Evolutionary conservation across 164 flowering plant species (phyloP).

Genomic region (Aristolochia contorta): DNA sequence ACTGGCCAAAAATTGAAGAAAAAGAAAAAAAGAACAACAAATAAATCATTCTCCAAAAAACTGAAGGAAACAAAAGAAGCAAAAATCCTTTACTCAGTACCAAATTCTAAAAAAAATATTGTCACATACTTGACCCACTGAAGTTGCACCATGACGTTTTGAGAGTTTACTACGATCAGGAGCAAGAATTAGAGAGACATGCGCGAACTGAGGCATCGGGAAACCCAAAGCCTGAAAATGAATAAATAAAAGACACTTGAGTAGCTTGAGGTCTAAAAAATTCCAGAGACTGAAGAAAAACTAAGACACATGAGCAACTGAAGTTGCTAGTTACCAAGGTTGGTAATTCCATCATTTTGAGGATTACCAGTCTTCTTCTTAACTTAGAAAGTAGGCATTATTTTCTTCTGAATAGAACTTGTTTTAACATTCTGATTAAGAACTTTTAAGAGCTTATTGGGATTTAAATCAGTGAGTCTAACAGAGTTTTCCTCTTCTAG

Average conservation of each 20-base stretch:
- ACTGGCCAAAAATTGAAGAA: constrained; percentile 43
- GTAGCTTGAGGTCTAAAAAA: no score
- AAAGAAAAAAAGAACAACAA: background rate
- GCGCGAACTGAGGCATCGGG: constrained; percentile 90
- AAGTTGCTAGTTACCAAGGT: no score
- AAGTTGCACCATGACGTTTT: constrained; percentile 95
- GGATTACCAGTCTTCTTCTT: no score
- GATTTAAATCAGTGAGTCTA: no score
- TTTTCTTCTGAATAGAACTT: no score
- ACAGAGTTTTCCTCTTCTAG: no score
- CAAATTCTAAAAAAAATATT: background rate
- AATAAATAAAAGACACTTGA: background rate
- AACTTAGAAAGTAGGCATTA: no score
- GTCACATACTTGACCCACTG: constrained; percentile 81
- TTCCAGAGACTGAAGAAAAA: no score
- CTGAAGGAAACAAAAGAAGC: background rate
- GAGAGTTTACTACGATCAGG: constrained; percentile 96
- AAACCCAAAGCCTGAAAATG: constrained; percentile 74
- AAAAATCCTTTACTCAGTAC: background rate
- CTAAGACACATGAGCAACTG: no score
- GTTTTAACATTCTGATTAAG: no score
- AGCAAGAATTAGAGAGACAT: constrained; percentile 93
- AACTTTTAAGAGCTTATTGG: no score
- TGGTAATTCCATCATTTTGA: no score
- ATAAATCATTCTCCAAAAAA: background rate